Evolutionary conservation across 2,329 filamentous ascomycete species (phyloP), one percentile per base, ranked within the genome.

Genomic region (Apiospora saccharicola): DNA sequence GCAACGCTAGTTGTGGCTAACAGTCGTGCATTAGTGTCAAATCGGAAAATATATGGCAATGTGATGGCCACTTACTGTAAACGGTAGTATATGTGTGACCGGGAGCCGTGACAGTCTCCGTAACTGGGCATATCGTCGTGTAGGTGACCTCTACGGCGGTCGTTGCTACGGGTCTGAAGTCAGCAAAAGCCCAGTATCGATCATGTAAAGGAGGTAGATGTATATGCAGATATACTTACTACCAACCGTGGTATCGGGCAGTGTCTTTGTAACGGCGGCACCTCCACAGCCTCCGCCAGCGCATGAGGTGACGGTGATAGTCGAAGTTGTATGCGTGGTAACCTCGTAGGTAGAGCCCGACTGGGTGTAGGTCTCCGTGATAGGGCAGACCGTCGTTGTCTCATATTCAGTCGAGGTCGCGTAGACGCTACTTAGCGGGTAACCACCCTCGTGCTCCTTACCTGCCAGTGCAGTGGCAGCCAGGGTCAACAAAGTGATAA

Each of bases 331-430:
- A 73, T 80, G 80, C 46, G 80, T 78, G 7, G 85, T 87, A 61
- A 83, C 80, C 24, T 80, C 80, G 71, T 85, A 83, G 26, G 85
- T 86, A 30, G 69, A 70, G 44, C 69, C 82, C 83, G 41, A 74
- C 24, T 72, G 70, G 70, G 74, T 72, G 71, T 79, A 34, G 76
- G 77, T 71, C 24, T 10, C 37, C 30, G 30, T 67, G 34, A 69
- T 22, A 51, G 86, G 85, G 77, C 86, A 87, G 69, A 84, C 80
- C 4, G 84, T 86, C 16, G 83, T 81, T 30, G 83, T 85, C 68
- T 81, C 82, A 72, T 85, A 85, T 71, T 80, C 85, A 2, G 78
- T 79, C 22, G 72, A 73, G 13, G 77, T 79, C 61, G 74, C 71
- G 46, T 51, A 57, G 24, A n/a, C 43, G 14, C 24, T 26, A 34